Base-by-base conservation (phyloP, 2,329 filamentous ascomycete genomes). In the Alternaria sp. region DNA sequence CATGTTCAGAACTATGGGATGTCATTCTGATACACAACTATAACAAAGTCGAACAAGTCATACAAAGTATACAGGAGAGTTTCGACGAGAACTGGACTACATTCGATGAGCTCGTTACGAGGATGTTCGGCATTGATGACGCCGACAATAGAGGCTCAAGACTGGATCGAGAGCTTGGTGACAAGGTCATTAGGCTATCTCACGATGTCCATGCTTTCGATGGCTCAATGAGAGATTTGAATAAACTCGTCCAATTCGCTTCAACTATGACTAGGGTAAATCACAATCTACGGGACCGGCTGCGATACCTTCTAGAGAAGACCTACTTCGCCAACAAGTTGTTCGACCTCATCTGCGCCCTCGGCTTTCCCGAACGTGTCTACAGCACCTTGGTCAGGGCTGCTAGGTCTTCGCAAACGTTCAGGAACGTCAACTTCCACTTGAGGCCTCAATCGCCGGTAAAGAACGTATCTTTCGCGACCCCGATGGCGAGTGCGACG, bases 321-420 rank as follows among this genome's bases (percentile, higher is more conserved):
- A 21, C 55, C 6, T 15, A 11, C 0, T 68, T 72, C 25, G 45
- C 64, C 1, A 52, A 57, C 3, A 21, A 60, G 15, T 25, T 73
- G 0, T 68, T 63, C 26, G 26, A 32, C 3, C 49, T 65, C 9
- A 63, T 72, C 2, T 62, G 51, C 21, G 11, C 26, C 4, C 45
- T 74, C 3, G 63, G 63, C 1, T 67, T 63, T 6, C 64, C 66
- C 0, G 44, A 65, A n/a, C 50, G 59, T 5, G 58, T 52, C 0
- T 57, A 67, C 15, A 17, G 60, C 3, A 70, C 68, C 0, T 21
- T 69, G 3, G 8, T 69, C 0, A 53, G 65, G 4, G 47, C 62
- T 6, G 64, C 68, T 1, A 46, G 15, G 1, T 15, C 25, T 0
- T 49, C 40, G 1, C 3, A 4, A 1, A 32, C 15, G 0, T 72